A percentile compares a stretch with the other conserved stretches of the same genome.
Evolutionary conservation across 2,329 filamentous ascomycete species (phyloP).

Genomic region (Aspergillus ochraceoroseus): DNA sequence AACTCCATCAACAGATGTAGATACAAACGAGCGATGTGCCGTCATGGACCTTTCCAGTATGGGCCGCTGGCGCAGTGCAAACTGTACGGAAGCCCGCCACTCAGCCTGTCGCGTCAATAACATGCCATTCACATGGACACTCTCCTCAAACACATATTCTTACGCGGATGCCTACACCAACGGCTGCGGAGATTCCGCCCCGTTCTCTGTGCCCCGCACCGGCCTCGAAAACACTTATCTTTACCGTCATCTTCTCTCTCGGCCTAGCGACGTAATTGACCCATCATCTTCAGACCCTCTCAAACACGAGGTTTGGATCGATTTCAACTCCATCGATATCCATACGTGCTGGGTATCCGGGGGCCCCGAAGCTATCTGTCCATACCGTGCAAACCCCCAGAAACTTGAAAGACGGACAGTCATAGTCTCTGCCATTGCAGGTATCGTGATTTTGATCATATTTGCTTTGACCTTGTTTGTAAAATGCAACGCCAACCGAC

Average conservation of each 20-base stretch:
- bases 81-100: conserved; percentile 51
- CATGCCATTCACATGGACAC: conserved; percentile 55
- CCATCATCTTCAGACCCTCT: conserved; percentile 25
- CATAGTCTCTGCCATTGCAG: conserved; percentile 58
- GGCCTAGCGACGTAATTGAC: conserved; percentile 27
- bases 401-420: conserved; percentile 47
- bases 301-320: conserved; percentile 49
- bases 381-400: conserved; percentile 49
- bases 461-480: conserved; percentile 58
- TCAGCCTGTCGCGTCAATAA: conserved; percentile 54
- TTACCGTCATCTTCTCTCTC: conserved; percentile 38
- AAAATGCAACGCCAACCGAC: conserved; percentile 60
- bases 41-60: conserved; percentile 46
- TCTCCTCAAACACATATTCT: conserved; percentile 43
- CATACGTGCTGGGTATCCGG: conserved; percentile 58
- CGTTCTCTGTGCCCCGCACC: conserved; percentile 56
- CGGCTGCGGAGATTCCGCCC: conserved; percentile 48
- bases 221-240: conserved; percentile 61
- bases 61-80: conserved; percentile 56
- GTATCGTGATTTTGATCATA: conserved; percentile 59
- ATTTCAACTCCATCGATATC: conserved; percentile 57
- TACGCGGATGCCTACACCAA: conserved; percentile 45
- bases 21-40: conserved; percentile 51
- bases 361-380: conserved; percentile 53
- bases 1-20: conserved; percentile 30